These are phyloP conservation scores for Colletotrichum sp. DNA, from an alignment of 2,329 filamentous ascomycete species.

Conservation along the genomic window DNA sequence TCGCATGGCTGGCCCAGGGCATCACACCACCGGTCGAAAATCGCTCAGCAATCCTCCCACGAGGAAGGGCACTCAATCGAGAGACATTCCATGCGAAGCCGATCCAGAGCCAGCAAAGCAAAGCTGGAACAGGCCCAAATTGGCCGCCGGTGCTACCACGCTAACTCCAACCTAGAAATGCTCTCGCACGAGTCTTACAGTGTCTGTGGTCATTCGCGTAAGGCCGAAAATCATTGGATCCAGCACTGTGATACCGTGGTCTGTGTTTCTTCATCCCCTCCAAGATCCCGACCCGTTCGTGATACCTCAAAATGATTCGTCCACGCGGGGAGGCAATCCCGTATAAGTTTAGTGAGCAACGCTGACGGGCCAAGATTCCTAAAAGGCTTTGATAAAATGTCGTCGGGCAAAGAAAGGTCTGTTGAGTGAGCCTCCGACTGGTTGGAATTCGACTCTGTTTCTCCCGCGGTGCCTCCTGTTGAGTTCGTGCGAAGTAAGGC, in stretches of 20 bases:
- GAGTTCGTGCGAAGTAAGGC: constrained; percentile 21
- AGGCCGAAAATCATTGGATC: constrained; percentile 12
- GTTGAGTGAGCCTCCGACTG: background rate
- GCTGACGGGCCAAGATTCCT: background rate
- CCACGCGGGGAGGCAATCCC: background rate
- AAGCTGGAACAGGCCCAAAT: background rate
- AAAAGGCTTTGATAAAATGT: background rate
- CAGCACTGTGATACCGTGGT: constrained; percentile 1
- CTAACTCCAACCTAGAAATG: background rate
- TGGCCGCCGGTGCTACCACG: background rate
- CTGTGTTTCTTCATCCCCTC: constrained; percentile 1
- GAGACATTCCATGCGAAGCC: background rate
- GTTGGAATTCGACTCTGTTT: background rate
- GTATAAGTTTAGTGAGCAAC: constrained; percentile 10
- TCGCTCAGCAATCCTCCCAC: background rate
- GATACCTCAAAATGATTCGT: background rate
- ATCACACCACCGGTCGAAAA: background rate
- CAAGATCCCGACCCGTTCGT: background rate
- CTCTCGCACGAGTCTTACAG: constrained; percentile 3
- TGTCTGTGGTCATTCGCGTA: constrained; percentile 20
- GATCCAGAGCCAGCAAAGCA: background rate
- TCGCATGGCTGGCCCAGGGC: background rate
- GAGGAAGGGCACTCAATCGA: background rate
- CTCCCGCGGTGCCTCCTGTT: background rate
- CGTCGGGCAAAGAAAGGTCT: background rate